A percentile compares a stretch with the other conserved stretches of the same genome.
These are phyloP conservation scores for Venturia aucupariae DNA, from an alignment of 2,329 filamentous ascomycete species.

Conservation along the genomic window DNA sequence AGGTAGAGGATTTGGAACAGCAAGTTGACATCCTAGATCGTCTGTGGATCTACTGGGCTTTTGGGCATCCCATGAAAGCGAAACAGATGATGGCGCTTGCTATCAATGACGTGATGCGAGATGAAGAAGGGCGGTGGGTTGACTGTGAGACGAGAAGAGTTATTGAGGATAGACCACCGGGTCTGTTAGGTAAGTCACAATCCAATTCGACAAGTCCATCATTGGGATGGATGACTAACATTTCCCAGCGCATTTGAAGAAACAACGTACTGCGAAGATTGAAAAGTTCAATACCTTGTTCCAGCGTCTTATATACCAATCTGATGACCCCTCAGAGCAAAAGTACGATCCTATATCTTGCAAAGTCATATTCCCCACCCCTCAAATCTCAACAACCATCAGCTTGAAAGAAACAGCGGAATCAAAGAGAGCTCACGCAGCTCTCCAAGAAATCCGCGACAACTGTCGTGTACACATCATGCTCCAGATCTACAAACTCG, in stretches of 20 bases:
- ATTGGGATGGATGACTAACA: neutral
- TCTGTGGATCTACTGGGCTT: neutral
- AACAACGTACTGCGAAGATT: neutral
- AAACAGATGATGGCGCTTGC: neutral
- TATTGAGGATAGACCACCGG: neutral
- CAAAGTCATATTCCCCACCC: too few species aligned
- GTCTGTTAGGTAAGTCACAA: neutral
- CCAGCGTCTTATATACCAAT: neutral
- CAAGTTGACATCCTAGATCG: neutral
- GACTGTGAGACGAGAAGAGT: neutral
- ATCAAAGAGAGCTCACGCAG: neutral
- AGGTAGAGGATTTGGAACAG: neutral
- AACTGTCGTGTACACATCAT: neutral
- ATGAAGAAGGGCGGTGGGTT: neutral
- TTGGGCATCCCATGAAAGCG: neutral
- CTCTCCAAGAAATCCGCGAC: neutral
- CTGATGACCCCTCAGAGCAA: neutral
- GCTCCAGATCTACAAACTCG: neutral
- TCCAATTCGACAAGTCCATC: too few species aligned
- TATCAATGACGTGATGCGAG: neutral
- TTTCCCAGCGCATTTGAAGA: neutral
- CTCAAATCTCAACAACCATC: too few species aligned
- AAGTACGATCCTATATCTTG: too few species aligned
- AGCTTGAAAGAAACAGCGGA: neutral
- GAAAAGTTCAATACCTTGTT: neutral